Percentiles rank a stretch among this genome's conserved stretches.
Evolutionary conservation across 495 filamentous ascomycete species (phyloP).

Genomic region (Penicillium antarcticum): DNA sequence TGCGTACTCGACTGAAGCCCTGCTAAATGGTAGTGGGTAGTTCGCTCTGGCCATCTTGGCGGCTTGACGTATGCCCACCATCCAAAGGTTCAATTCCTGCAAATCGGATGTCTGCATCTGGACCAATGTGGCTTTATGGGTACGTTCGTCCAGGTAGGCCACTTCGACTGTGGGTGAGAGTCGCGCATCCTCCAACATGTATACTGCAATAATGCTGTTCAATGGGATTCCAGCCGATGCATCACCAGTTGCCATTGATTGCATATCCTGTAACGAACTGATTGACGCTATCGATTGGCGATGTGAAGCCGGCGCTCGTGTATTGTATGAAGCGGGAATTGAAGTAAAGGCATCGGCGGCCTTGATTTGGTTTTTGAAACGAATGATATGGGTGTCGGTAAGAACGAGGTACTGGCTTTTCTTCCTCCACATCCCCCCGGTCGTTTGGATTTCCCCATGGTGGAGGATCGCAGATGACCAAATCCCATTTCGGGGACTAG

Average conservation of each 20-base stretch:
- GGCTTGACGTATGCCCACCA: constrained; percentile 62
- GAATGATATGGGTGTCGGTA: constrained; percentile 76
- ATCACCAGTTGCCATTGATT: constrained; percentile 49
- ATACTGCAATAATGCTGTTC: constrained; percentile 71
- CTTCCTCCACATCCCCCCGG: constrained; percentile 75
- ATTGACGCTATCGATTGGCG: constrained; percentile 57
- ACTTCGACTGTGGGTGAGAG: constrained; percentile 80
- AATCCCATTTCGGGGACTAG: constrained; percentile 31
- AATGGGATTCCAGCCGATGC: constrained; percentile 57
- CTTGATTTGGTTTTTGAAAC: constrained; percentile 72
- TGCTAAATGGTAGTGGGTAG: constrained; percentile 53
- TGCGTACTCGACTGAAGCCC: constrained; percentile 61
- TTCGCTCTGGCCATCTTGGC: constrained; percentile 53
- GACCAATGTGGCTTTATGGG: constrained; percentile 54
- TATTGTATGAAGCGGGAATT: constrained; percentile 42
- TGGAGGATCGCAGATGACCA: constrained; percentile 53
- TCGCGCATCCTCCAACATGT: constrained; percentile 73
- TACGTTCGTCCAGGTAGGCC: constrained; percentile 69
- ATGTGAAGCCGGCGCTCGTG: constrained; percentile 33
- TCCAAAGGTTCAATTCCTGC: constrained; percentile 72
- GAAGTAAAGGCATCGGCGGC: constrained; percentile 63
- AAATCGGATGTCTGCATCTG: constrained; percentile 71
- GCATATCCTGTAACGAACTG: constrained; percentile 60
- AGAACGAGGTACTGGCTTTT: constrained; percentile 90
- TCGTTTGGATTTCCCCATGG: constrained; percentile 77